Conservation (phyloP, 2,329 filamentous ascomycete species). For the Colletotrichum salicis region DNA sequence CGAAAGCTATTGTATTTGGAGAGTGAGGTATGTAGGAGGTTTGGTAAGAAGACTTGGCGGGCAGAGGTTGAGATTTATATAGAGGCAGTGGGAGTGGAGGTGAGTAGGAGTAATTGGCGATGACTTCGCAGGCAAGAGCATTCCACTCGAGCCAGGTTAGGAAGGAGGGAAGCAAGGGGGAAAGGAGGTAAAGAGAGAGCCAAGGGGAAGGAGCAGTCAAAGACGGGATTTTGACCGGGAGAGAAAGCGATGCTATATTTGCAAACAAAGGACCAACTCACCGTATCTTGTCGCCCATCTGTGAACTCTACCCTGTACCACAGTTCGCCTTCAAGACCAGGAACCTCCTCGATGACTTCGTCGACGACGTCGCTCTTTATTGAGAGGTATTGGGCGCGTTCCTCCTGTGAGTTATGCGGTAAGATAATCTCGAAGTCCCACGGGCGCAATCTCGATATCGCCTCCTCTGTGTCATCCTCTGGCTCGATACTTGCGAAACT, state of each 20-base stretch:
- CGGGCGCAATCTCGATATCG: background rate
- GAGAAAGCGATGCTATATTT: background rate
- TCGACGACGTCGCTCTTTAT: constrained; percentile 52
- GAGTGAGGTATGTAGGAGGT: background rate
- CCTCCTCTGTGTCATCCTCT: background rate
- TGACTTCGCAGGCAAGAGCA: background rate
- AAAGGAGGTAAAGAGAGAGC: no score
- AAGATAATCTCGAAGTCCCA: constrained; percentile 45
- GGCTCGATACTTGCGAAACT: background rate
- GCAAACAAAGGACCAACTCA: constrained; percentile 46
- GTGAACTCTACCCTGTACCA: constrained; percentile 56
- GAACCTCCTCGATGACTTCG: constrained; percentile 46
- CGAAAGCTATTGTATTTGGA: background rate
- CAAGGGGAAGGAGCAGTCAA: background rate
- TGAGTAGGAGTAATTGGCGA: no score
- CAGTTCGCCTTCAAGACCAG: constrained; percentile 39
- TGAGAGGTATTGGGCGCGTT: constrained; percentile 44
- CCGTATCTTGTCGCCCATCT: constrained; percentile 56
- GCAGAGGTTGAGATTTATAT: background rate
- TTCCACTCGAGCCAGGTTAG: background rate
- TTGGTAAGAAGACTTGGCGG: background rate
- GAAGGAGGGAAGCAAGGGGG: background rate
- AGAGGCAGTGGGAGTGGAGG: background rate
- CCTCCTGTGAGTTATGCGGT: constrained; percentile 40
- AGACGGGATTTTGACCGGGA: background rate